These are phyloP conservation scores for Triangularia setosa DNA, from an alignment of 2,329 filamentous ascomycete species.

Conservation along the genomic window DNA sequence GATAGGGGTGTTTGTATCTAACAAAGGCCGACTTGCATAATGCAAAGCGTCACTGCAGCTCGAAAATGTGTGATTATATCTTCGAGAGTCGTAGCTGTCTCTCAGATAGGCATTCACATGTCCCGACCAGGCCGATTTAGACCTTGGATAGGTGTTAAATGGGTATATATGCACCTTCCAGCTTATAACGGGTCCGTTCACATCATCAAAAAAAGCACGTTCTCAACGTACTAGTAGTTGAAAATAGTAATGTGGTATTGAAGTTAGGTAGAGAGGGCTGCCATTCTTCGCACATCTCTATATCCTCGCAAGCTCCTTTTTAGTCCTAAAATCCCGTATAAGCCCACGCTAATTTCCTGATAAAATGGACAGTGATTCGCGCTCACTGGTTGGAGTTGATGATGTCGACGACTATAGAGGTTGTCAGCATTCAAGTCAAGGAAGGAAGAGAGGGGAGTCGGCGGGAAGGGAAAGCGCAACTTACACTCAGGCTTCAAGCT, in stretches of 20 bases:
- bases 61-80: no score
- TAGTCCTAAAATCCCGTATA: slow-evolving; percentile 12
- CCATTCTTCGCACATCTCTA: not conserved
- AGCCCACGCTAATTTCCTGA: slow-evolving; percentile 2
- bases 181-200: not conserved
- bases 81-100: no score
- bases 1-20: no score
- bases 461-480: slow-evolving; percentile 32
- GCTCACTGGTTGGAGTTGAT: slow-evolving; percentile 54
- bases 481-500: slow-evolving; percentile 94
- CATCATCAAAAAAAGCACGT: not conserved
- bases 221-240: not conserved
- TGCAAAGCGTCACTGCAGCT: no score
- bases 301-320: slow-evolving; percentile 2
- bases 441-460: no score
- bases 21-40: no score
- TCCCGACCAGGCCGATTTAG: no score
- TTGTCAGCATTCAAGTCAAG: slow-evolving; percentile 5
- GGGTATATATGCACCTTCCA: not conserved
- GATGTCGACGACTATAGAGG: slow-evolving; percentile 51
- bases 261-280: not conserved
- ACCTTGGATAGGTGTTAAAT: no score
- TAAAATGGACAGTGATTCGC: not conserved
- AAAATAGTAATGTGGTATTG: not conserved
- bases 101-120: no score